Base-by-base conservation (phyloP, 805 yeast species). In the Monosporozyma aquatica region DNA sequence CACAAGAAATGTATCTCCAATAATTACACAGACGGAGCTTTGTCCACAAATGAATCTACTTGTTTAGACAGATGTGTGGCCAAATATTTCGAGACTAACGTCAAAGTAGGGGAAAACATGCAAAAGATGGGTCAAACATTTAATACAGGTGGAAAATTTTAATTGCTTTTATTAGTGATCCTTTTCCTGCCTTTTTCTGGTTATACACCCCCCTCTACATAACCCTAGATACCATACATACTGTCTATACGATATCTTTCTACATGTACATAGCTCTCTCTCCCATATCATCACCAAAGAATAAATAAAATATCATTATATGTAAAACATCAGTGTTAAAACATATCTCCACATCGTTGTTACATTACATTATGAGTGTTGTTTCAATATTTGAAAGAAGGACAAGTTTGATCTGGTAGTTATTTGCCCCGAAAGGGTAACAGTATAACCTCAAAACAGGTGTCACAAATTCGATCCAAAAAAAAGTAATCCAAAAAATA, bases 21-120 rank as follows among this genome's bases (percentile, higher is more conserved):
- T 49, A 55, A 68, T 41, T 89, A 87, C 68, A 54, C 65, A 41
- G 89, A 85, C 42, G 82, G 87, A 43, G 87, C 80, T 20, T 70
- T 89, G 48, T 74, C 71, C 67, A 85, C 83, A 69, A 78, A 71
- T 53, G 97, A 89, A 68, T 78, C 87, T 37, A 69, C 84, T 38
- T 89, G 97, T 66, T 72, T 89, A 49, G 97, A 89, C 69, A 82
- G 96, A 74, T 89, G 97, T 71, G 97, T 89, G 45, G 77, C 92
- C 55, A 89, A 89, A 66, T 89, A 89, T 67, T 89, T 89, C 56
- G 96, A 86, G 56, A 85, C 95, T 51, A 89, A 89, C 62, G 92
- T 87, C 49, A 84, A 86, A 68, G 95, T 89, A 48, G 95, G 96
- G 55, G 97, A 89, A 59, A 70, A 74, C 51, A 72, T 73, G 77